Evolutionary conservation across 2,329 filamentous ascomycete genomes (phyloP).

Genomic region (Fusarium sp.): DNA sequence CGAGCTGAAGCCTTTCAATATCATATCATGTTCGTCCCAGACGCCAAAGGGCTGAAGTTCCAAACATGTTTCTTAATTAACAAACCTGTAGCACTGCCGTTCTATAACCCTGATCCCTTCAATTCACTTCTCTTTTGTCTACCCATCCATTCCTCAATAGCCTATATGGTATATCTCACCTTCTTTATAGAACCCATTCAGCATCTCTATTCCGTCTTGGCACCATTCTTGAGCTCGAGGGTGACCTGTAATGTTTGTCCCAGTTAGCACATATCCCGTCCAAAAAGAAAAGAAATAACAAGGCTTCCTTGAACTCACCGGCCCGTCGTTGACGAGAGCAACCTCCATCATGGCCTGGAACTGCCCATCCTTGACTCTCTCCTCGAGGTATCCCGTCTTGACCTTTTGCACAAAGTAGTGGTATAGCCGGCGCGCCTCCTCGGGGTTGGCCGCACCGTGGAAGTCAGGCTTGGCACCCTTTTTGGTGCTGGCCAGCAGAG

Average conservation of each 20-base stretch:
- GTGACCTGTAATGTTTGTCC: constrained; percentile 42
- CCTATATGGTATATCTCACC: constrained; percentile 1
- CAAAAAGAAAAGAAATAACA: background rate
- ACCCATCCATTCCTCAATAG: constrained; percentile 18
- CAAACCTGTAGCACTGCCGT: background rate
- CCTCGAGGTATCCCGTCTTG: constrained; percentile 75
- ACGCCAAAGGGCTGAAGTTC: constrained; percentile 2
- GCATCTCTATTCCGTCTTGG: constrained; percentile 28
- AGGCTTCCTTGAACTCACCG: constrained; percentile 59
- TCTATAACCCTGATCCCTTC: background rate
- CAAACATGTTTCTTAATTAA: constrained; percentile 12
- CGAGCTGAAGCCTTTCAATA: constrained; percentile 4
- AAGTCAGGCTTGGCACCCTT: constrained; percentile 98
- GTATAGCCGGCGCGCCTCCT: constrained; percentile 85
- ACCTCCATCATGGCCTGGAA: constrained; percentile 99
- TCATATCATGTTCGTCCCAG: constrained; percentile 8
- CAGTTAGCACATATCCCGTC: background rate
- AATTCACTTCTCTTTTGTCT: constrained; percentile 25
- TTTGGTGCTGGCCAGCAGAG: constrained; percentile 90
- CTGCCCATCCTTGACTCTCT: constrained; percentile 91
- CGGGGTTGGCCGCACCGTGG: constrained; percentile 84
- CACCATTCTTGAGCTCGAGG: constrained; percentile 46
- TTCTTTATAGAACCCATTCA: constrained; percentile 16
- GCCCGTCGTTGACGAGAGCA: constrained; percentile 87
- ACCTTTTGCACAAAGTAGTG: constrained; percentile 85